A percentile compares a stretch with the other conserved stretches of the same genome.
phyloP scores from a whole-genome alignment of 2,329 filamentous ascomycete species.

The Sporothrix protearum region DNA sequence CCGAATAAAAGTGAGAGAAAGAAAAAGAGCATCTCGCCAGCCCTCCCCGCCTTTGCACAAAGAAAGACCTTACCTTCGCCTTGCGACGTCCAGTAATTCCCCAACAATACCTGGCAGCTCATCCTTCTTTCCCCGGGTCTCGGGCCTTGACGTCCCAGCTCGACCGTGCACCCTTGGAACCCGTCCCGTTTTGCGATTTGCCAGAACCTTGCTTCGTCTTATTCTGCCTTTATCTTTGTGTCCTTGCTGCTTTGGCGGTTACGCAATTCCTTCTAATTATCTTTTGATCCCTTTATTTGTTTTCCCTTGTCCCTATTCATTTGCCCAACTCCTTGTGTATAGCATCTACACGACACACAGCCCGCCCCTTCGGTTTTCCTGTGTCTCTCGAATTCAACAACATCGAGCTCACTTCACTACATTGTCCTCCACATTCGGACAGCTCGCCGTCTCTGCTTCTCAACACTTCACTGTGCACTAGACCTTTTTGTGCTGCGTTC shows the following conservation, averaged over 20 bases:
- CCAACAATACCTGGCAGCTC: neutral
- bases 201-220: neutral
- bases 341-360: neutral
- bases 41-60: neutral
- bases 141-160: slow-evolving; percentile 6
- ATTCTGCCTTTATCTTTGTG: neutral
- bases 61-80: neutral
- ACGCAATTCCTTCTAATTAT: neutral
- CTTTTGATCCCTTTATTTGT: neutral
- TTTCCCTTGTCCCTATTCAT: neutral
- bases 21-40: neutral
- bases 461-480: slow-evolving; percentile 4
- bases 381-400: neutral
- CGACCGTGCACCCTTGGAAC: slow-evolving; percentile 9
- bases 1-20: neutral
- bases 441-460: slow-evolving; percentile 1
- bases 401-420: neutral
- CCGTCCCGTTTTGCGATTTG: slow-evolving; percentile 9
- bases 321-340: neutral
- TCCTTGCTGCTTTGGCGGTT: neutral
- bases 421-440: neutral
- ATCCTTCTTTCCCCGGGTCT: slow-evolving; percentile 1
- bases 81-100: neutral
- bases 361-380: neutral
- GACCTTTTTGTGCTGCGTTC: neutral